A percentile compares a stretch with the other conserved stretches of the same genome.
These are phyloP conservation scores for Saprolegnia diclina DNA, from an alignment of 352 stramenopile genomes.

Conservation along the genomic window DNA sequence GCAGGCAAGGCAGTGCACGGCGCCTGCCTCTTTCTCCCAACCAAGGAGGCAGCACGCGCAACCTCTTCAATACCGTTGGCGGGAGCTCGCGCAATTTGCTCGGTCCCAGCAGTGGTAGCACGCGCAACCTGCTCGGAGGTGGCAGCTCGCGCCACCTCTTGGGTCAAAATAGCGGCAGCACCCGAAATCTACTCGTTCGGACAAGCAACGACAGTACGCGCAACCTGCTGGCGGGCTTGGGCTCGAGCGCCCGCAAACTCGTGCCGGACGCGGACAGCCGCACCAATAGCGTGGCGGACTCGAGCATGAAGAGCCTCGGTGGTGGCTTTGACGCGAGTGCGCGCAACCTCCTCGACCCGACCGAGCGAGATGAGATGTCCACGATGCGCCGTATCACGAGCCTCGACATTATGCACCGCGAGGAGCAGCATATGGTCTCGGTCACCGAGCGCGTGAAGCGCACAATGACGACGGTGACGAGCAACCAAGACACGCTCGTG, in stretches of 20 bases:
- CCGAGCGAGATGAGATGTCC: conserved; percentile 3
- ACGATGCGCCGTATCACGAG: background rate
- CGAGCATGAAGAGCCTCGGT: background rate
- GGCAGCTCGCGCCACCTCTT: background rate
- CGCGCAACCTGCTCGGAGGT: background rate
- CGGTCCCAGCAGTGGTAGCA: background rate
- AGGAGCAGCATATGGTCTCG: background rate
- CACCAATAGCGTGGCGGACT: no score
- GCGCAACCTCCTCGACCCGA: background rate
- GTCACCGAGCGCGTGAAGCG: background rate
- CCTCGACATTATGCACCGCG: background rate
- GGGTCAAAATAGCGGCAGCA: no score
- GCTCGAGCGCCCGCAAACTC: no score
- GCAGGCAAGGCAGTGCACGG: no score
- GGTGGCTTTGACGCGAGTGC: background rate
- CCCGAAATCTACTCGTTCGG: no score
- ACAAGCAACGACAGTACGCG: no score
- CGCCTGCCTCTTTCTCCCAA: no score
- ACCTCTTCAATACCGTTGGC: no score
- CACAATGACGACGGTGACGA: background rate
- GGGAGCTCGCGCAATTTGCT: background rate
- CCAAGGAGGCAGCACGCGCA: no score
- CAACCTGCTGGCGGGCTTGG: no score
- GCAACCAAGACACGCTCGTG: conserved; percentile 15
- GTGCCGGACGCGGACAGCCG: no score